A percentile compares a stretch with the other conserved stretches of the same genome.
These are phyloP conservation scores for Camelina neglecta DNA, from an alignment of 345 rosid genomes.

Conservation along the genomic window DNA sequence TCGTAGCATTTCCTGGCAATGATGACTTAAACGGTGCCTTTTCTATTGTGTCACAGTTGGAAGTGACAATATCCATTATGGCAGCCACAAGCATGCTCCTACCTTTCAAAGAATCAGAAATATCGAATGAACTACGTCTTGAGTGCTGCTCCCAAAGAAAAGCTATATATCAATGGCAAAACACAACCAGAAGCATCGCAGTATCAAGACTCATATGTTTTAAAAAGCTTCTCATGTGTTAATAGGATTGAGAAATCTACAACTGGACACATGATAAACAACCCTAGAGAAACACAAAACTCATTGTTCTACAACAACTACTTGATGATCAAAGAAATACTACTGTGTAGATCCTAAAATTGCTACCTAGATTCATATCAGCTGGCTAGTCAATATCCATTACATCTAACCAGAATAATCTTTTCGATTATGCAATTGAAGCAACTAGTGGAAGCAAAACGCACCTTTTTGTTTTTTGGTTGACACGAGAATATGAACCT, in stretches of 20 bases:
- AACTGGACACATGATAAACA: slow-evolving; percentile 30
- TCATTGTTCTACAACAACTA: slow-evolving; percentile 3
- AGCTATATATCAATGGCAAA: slow-evolving; percentile 73
- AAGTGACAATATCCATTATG: slow-evolving; percentile 94
- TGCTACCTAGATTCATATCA: slow-evolving; percentile 16
- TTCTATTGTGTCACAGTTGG: slow-evolving; percentile 71
- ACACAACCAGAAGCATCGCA: slow-evolving; percentile 52
- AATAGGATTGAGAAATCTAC: slow-evolving; percentile 19
- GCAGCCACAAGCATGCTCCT: slow-evolving; percentile 99
- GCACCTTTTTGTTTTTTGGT: slow-evolving; percentile 79
- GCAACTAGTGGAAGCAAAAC: slow-evolving; percentile 15
- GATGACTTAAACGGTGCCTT: slow-evolving; percentile 61
- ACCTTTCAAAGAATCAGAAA: slow-evolving; percentile 98
- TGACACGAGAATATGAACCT: slow-evolving; percentile 89
- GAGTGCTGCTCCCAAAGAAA: slow-evolving; percentile 97
- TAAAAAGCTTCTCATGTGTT: slow-evolving; percentile 5
- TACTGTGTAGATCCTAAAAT: slow-evolving; percentile 20
- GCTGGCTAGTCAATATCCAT: slow-evolving; percentile 18
- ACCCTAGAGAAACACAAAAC: slow-evolving; percentile 9
- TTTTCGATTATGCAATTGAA: too few species aligned
- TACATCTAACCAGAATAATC: slow-evolving; percentile 13
- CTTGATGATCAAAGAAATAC: slow-evolving; percentile 4
- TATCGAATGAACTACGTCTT: slow-evolving; percentile 94
- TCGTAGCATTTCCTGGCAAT: slow-evolving; percentile 76
- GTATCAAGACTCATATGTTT: slow-evolving; percentile 37